Evolutionary conservation across 495 filamentous ascomycete species (phyloP).

Genomic region (Tuber umbilicatum): DNA sequence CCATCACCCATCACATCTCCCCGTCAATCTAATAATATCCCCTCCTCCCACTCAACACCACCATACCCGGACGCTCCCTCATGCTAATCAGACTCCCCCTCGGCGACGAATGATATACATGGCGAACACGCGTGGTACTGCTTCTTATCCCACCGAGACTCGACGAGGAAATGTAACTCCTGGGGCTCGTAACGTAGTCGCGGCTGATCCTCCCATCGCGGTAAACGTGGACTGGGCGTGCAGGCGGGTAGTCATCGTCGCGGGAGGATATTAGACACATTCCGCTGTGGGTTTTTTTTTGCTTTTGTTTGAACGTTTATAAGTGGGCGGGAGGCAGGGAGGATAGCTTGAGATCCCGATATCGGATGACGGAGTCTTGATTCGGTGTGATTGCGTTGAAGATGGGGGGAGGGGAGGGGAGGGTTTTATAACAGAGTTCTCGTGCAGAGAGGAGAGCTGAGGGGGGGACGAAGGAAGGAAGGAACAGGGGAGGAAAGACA

Average conservation of each 20-base stretch:
- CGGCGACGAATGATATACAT: conserved; percentile 16
- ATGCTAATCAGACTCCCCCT: neutral
- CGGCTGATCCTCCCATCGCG: conserved; percentile 17
- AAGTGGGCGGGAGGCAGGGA: neutral
- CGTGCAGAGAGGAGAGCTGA: neutral
- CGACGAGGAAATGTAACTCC: conserved; percentile 10
- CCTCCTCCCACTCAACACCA: neutral
- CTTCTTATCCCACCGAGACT: conserved; percentile 6
- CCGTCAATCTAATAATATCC: neutral
- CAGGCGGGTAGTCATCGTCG: conserved; percentile 12
- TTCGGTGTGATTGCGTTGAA: neutral
- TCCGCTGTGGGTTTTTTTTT: neutral
- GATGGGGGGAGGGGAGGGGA: neutral
- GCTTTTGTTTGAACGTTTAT: neutral
- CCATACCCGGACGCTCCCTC: neutral
- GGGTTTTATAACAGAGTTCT: neutral
- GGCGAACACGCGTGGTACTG: conserved; percentile 10
- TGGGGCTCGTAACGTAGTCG: neutral
- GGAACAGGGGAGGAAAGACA: neutral
- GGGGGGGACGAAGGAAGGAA: neutral
- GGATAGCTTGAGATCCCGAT: neutral
- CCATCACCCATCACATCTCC: neutral
- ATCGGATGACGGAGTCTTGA: neutral
- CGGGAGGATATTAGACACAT: conserved; percentile 17
- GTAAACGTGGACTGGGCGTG: conserved; percentile 19